These are phyloP conservation scores for Leptomonas pyrrhocoris DNA, from an alignment of 208 protist genomes.

Conservation along the genomic window DNA sequence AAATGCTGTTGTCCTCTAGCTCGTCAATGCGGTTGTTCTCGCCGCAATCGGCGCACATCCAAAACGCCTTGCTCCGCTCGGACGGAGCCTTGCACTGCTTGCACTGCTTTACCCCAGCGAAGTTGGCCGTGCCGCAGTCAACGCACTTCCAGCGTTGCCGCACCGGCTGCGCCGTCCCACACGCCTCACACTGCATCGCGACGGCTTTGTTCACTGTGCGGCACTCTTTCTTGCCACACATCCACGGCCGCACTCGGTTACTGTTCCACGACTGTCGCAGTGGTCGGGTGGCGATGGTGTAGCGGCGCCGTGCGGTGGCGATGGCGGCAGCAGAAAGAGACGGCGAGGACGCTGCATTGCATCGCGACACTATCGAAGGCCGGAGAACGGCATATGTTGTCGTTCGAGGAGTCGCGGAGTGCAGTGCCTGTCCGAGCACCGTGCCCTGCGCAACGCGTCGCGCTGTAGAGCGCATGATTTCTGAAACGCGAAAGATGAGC, in stretches of 20 bases:
- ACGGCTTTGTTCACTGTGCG: constrained; percentile 52
- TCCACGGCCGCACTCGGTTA: constrained; percentile 64
- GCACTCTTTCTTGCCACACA: constrained; percentile 79
- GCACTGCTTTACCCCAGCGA: constrained; percentile 78
- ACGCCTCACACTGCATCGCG: constrained; percentile 49
- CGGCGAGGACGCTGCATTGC: neutral
- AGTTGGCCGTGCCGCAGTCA: constrained; percentile 63
- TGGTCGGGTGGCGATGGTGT: constrained; percentile 16
- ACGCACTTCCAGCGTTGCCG: constrained; percentile 83
- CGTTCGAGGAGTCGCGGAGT: neutral
- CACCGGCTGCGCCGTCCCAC: constrained; percentile 59
- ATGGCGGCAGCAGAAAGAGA: neutral
- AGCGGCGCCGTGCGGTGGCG: constrained; percentile 8
- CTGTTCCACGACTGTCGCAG: constrained; percentile 69
- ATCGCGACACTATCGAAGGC: neutral
- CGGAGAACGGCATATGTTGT: neutral
- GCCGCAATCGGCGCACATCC: constrained; percentile 85
- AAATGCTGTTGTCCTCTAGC: constrained; percentile 85
- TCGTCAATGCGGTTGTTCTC: constrained; percentile 90
- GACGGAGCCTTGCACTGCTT: constrained; percentile 54
- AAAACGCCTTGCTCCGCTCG: constrained; percentile 64
- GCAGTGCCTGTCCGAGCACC: neutral
- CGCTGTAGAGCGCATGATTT: constrained; percentile 5
- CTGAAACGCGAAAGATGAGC: neutral
- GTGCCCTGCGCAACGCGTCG: neutral